Conservation (phyloP, 1,284 basidiomycete species). For the Cryptococcus floricola region DNA sequence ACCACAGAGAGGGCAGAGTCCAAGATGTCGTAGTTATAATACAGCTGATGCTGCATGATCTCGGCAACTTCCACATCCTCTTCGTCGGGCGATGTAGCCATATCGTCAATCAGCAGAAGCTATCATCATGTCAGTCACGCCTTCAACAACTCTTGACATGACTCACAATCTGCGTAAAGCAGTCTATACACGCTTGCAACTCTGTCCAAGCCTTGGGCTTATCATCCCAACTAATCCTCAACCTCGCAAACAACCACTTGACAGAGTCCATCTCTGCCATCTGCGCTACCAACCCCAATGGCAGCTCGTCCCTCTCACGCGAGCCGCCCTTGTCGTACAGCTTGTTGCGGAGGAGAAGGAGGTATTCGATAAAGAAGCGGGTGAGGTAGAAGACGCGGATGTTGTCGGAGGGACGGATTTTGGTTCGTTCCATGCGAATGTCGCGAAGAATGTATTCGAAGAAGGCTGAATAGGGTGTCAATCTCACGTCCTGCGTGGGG, state of each 20-base stretch:
- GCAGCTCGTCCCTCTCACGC: constrained; percentile 45
- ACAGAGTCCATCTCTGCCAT: constrained; percentile 81
- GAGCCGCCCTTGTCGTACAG: constrained; percentile 32
- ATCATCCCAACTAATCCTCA: constrained; percentile 80
- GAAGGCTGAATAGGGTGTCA: constrained; percentile 59
- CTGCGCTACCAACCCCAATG: constrained; percentile 72
- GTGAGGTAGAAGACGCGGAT: constrained; percentile 75
- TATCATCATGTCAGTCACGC: constrained; percentile 25
- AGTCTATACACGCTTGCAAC: constrained; percentile 87
- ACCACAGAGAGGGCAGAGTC: constrained; percentile 77
- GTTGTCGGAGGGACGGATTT: constrained; percentile 85
- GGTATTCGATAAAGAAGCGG: constrained; percentile 86
- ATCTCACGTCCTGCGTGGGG: neutral
- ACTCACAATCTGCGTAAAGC: constrained; percentile 72
- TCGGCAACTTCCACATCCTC: constrained; percentile 69
- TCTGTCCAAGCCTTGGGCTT: constrained; percentile 93
- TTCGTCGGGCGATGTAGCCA: constrained; percentile 55
- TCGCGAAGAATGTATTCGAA: constrained; percentile 80
- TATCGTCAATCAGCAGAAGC: constrained; percentile 73
- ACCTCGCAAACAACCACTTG: constrained; percentile 80
- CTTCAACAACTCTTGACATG: constrained; percentile 4
- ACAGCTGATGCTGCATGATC: constrained; percentile 76
- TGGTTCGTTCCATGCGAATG: constrained; percentile 81
- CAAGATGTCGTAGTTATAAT: constrained; percentile 88
- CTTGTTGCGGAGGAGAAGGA: constrained; percentile 56